Conservation (phyloP, 192 early-diverging fungal genomes). For the Coemansia biformis region DNA sequence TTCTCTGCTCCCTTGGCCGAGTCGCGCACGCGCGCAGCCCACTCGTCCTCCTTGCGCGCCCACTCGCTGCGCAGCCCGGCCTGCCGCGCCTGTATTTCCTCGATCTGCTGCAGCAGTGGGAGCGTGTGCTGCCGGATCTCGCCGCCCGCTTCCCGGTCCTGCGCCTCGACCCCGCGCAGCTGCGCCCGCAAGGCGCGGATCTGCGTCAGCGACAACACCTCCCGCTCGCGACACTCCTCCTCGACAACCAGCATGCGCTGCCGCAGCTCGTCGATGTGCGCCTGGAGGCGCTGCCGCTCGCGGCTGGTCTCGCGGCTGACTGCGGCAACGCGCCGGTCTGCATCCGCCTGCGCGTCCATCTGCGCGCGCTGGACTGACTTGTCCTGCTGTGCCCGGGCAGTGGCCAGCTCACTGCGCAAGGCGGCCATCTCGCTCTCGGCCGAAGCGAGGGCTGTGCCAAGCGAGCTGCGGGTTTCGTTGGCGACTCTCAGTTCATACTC, state of each 20-base stretch:
- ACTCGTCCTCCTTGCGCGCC: constrained; percentile 27
- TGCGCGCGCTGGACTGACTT: constrained; percentile 14
- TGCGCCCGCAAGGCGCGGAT: constrained; percentile 32
- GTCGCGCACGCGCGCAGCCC: constrained; percentile 15
- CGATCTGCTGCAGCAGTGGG: constrained; percentile 47
- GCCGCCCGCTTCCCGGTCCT: constrained; percentile 27
- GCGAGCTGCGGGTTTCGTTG: constrained; percentile 19
- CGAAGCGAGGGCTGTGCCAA: constrained; percentile 20
- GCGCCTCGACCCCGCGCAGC: constrained; percentile 28
- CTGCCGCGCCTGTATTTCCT: constrained; percentile 36
- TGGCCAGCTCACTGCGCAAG: constrained; percentile 14
- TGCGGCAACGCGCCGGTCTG: constrained; percentile 34
- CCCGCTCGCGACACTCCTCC: constrained; percentile 36
- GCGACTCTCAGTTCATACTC: constrained; percentile 19
- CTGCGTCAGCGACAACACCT: constrained; percentile 32
- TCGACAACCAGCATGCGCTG: constrained; percentile 29
- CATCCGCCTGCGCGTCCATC: constrained; percentile 20
- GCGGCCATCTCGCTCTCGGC: constrained; percentile 15
- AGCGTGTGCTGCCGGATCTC: constrained; percentile 43
- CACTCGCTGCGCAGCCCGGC: constrained; percentile 27
- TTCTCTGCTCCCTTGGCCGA: constrained; percentile 12
- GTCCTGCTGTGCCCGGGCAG: constrained; percentile 3
- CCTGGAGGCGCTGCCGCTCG: constrained; percentile 42
- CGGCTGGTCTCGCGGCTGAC: constrained; percentile 5
- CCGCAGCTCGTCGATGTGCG: constrained; percentile 40